phyloP scores from a whole-genome alignment of 164 flowering plant genomes.

The Aristolochia fimbriata region DNA sequence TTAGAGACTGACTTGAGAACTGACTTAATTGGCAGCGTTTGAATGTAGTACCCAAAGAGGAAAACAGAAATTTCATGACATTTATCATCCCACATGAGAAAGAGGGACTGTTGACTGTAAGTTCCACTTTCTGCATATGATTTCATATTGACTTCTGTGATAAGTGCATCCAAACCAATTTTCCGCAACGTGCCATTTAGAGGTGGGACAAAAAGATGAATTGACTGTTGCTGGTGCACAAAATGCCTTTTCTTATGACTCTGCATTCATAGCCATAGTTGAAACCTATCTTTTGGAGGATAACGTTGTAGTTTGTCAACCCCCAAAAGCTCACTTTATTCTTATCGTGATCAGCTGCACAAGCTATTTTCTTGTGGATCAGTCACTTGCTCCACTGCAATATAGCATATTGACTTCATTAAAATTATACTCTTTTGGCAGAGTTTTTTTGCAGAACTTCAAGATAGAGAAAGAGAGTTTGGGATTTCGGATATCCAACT shows the following conservation, averaged over 20 bases:
- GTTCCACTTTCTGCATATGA: background rate
- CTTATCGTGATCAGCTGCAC: too few species aligned
- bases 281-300: too few species aligned
- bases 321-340: too few species aligned
- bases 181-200: too few species aligned
- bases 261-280: too few species aligned
- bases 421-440: conserved; percentile 7
- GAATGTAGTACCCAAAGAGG: conserved; percentile 71
- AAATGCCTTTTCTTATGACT: too few species aligned
- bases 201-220: background rate
- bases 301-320: too few species aligned
- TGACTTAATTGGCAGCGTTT: conserved; percentile 36
- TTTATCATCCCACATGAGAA: conserved; percentile 75
- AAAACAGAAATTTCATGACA: conserved; percentile 68
- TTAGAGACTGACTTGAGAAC: background rate
- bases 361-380: too few species aligned
- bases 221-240: background rate
- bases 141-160: background rate
- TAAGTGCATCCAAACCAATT: background rate
- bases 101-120: conserved; percentile 62
- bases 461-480: conserved; percentile 69
- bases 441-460: conserved; percentile 62
- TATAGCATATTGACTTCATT: too few species aligned
- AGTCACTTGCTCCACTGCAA: too few species aligned
- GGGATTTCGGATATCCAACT: conserved; percentile 88